Conservation (phyloP, 108 stramenopile species). For the Skeletonema menzelii region DNA sequence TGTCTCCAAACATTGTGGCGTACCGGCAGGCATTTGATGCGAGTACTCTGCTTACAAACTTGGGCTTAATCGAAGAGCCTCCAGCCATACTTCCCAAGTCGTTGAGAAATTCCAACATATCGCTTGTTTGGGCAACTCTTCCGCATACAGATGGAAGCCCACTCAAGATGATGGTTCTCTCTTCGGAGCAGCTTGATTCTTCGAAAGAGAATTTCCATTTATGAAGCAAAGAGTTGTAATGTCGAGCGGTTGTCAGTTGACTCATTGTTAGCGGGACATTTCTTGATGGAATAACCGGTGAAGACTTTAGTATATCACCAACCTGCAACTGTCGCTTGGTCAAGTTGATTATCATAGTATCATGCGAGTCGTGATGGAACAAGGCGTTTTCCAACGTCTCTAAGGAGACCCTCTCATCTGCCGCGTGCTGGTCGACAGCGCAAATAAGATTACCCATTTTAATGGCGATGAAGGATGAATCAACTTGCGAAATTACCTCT, state of each 20-base stretch:
- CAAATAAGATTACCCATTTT: slow-evolving; percentile 41
- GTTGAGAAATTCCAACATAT: slow-evolving; percentile 40
- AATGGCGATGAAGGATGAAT: slow-evolving; percentile 45
- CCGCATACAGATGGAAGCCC: slow-evolving; percentile 41
- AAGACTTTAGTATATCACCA: slow-evolving; percentile 22
- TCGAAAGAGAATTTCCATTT: slow-evolving; percentile 47
- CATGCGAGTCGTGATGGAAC: slow-evolving; percentile 15
- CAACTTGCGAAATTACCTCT: slow-evolving; percentile 49
- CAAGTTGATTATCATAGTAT: slow-evolving; percentile 15
- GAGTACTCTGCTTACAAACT: slow-evolving; percentile 38
- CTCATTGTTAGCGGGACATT: slow-evolving; percentile 8
- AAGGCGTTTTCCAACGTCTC: slow-evolving; percentile 43
- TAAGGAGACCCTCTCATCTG: slow-evolving; percentile 47
- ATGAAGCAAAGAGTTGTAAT: slow-evolving; percentile 22
- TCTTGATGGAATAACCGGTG: slow-evolving; percentile 24
- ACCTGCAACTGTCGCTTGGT: slow-evolving; percentile 25
- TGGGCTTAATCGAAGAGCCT: slow-evolving; percentile 19
- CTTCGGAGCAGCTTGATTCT: neutral
- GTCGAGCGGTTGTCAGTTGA: slow-evolving; percentile 17
- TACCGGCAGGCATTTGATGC: slow-evolving; percentile 53
- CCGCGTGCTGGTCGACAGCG: slow-evolving; percentile 54
- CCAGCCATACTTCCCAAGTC: slow-evolving; percentile 24
- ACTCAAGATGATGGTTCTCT: slow-evolving; percentile 25
- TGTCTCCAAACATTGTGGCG: slow-evolving; percentile 55
- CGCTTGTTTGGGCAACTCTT: slow-evolving; percentile 24